Evolutionary conservation across 2,329 filamentous ascomycete species (phyloP), one percentile per base, ranked within the genome.

Genomic region (Aspergillus brunneoviolaceus): DNA sequence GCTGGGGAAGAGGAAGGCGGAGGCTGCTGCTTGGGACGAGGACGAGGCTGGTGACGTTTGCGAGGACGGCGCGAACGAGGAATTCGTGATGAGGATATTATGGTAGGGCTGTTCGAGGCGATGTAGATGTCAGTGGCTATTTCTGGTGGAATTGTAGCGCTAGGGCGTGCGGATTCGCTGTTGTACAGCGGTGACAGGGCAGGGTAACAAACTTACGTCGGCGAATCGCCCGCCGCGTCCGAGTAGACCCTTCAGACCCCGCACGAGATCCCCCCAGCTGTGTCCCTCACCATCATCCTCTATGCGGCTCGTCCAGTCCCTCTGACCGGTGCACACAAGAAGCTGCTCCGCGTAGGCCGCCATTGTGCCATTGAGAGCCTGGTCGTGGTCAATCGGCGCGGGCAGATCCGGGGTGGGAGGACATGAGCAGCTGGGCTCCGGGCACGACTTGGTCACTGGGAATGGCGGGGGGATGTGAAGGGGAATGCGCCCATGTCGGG

Each of bases 301-400:
- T 63, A 97, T 96, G 59, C 86, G 85, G 70, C 89, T 93, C 29
- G 83, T 81, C 93, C 93, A 97, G 77, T 96, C 90, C 31, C 83
- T 78, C 62, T 87, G 85, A 4, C 91, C 92, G 0, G 92, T 96
- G 63, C 89, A 93, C 14, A 97, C 82, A 10, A 98, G 76, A 3
- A 97, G 84, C 67, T 97, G 92, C 75, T 96, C 89, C 1, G 87
- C 82, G 72, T 96, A 96, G 1, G 83, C 80, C 2, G 89, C 82
- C 77, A 96, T 93, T 5, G 89, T 89, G 12, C 90, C 90, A 70
- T 90, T 88, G 49, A 97, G 79, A 19, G 84, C 81, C 45, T 85
- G 85, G 62, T 85, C 82, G 67, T 84, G 82, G 71, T 97, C 92
- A 56, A 97, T 93, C 23, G 88, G 85, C 16, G 82, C 77, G 1